Percentiles rank a stretch among this genome's conserved stretches.
phyloP scores from a whole-genome alignment of 768 basidiomycete species.

The Paxillus involutus region DNA sequence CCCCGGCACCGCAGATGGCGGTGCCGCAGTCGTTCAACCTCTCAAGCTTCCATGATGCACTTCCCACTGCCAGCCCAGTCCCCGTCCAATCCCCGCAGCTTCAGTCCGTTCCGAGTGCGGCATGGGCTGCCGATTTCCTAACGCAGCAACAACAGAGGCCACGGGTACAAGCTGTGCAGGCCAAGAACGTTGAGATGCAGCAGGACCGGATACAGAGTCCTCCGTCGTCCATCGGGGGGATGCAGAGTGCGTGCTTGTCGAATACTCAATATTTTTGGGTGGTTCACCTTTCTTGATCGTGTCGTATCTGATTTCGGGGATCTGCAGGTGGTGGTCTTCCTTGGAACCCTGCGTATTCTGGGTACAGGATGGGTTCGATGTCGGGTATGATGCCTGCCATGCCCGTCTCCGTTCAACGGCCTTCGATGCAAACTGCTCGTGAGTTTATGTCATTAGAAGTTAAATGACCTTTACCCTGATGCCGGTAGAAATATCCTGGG shows the following conservation, averaged over 20 bases:
- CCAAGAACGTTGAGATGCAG: conserved; percentile 10
- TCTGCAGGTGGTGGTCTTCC: conserved; percentile 33
- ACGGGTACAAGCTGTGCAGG: conserved; percentile 2
- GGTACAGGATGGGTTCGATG: conserved; percentile 42
- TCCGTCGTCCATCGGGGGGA: conserved; percentile 1
- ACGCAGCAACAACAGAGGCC: conserved; percentile 28
- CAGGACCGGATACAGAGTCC: conserved; percentile 9
- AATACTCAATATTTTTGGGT: not conserved
- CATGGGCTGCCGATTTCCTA: conserved; percentile 70
- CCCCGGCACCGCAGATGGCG: conserved; percentile 34
- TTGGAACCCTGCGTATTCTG: conserved; percentile 40
- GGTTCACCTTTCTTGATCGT: not conserved
- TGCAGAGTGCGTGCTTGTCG: conserved; percentile 18
- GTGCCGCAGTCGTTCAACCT: conserved; percentile 55
- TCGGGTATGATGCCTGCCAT: conserved; percentile 25
- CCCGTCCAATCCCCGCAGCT: conserved; percentile 17
- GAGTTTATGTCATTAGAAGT: conserved; percentile 18
- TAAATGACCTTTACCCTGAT: not conserved
- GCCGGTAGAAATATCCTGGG: conserved; percentile 44
- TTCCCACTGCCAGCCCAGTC: conserved; percentile 11
- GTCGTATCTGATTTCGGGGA: not conserved
- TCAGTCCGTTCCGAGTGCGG: conserved; percentile 18
- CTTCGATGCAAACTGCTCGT: conserved; percentile 43
- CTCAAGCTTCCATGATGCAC: conserved; percentile 34
- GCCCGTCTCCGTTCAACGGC: conserved; percentile 21